Conservation (phyloP, 108 stramenopile genomes). For the Epithemia pelagica region DNA sequence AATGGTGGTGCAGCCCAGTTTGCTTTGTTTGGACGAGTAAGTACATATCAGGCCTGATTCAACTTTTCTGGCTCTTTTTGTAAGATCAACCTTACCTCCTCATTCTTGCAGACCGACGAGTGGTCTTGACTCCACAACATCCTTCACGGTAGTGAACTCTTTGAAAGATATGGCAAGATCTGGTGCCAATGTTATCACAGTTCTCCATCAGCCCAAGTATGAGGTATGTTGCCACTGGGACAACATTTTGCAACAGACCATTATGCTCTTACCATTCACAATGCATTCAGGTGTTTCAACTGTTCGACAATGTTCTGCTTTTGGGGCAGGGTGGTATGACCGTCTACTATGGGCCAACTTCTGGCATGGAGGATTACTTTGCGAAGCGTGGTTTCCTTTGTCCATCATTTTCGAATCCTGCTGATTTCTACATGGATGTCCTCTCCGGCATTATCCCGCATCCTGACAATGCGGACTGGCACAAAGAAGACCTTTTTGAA, state of each 20-base stretch:
- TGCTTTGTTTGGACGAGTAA: conserved; percentile 5
- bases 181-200: not conserved
- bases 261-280: not conserved
- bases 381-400: conserved; percentile 2
- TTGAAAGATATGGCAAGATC: not conserved
- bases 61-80: not conserved
- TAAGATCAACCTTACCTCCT: not conserved
- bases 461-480: not conserved
- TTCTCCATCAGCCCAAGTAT: conserved; percentile 5
- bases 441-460: conserved; percentile 5
- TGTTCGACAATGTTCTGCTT: conserved; percentile 31
- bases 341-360: conserved; percentile 30
- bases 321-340: conserved; percentile 17
- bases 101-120: not conserved
- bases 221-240: not conserved
- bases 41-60: too few relatives aligned
- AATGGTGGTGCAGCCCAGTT: not conserved
- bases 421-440: conserved; percentile 13
- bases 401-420: conserved; percentile 7
- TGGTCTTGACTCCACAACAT: not conserved
- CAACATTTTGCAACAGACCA: not conserved
- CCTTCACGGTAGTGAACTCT: not conserved
- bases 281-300: conserved; percentile 1
- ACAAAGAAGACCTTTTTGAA: conserved; percentile 14
- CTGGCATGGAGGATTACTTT: conserved; percentile 6